Evolutionary conservation across 371 early-diverging fungal species (phyloP).

Genomic region (Entomophthora muscae): DNA sequence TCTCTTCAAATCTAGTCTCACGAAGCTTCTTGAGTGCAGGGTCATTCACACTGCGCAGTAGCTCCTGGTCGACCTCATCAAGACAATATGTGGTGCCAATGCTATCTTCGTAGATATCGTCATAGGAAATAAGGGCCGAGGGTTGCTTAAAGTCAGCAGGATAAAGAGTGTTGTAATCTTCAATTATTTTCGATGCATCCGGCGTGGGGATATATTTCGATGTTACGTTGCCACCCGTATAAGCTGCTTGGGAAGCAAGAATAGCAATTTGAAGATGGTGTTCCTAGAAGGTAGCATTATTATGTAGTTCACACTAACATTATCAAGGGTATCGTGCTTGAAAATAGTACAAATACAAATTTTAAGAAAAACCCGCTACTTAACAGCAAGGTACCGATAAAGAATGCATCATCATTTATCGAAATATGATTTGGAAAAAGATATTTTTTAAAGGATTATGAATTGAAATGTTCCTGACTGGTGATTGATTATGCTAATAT

Average conservation of each 20-base stretch:
- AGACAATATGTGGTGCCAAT: conserved; percentile 67
- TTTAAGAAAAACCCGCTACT: not conserved
- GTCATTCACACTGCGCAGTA: conserved; percentile 36
- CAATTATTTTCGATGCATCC: conserved; percentile 54
- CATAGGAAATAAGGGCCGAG: conserved; percentile 68
- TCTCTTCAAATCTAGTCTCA: conserved; percentile 59
- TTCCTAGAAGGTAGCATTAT: conserved; percentile 35
- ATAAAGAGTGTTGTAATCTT: conserved; percentile 48
- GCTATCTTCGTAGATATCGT: conserved; percentile 71
- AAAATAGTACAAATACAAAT: not conserved
- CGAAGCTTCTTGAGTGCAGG: conserved; percentile 16
- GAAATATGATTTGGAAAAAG: no score
- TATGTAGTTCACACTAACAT: not conserved
- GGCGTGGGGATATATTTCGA: conserved; percentile 77
- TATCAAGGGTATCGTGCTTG: no score
- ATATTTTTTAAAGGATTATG: no score
- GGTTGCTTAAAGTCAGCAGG: conserved; percentile 44
- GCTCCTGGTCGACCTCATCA: conserved; percentile 67
- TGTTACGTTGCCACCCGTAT: conserved; percentile 29
- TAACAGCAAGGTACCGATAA: no score
- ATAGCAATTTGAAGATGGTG: conserved; percentile 93
- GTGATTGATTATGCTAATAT: no score
- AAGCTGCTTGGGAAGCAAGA: conserved; percentile 50
- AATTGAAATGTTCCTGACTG: no score
- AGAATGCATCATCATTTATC: not conserved